Base-by-base conservation (phyloP, 1,284 basidiomycete genomes). In the Fomitopsis schrenkii region DNA sequence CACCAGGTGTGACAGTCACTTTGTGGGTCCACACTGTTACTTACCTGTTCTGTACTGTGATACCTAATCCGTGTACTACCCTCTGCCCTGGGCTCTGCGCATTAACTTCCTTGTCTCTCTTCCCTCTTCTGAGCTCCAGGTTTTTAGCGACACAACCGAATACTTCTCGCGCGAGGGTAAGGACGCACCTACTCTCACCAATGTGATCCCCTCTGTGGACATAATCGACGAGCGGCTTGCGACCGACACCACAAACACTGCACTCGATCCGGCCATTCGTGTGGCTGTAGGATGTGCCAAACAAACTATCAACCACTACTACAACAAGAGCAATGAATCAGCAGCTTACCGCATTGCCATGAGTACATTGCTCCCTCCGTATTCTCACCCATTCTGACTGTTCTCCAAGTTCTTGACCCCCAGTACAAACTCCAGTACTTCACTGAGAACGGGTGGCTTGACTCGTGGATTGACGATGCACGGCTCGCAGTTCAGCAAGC, bases 191-290 rank as follows among this genome's bases (percentile, higher is more conserved):
- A 69, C 63, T 55, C 65, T 74, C 15, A 60, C 71, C 71, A 3
- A 68, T 42, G 15, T 74, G 19, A 74, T 74, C 45, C 69, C 68
- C 17, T 66, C 66, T 22, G 70, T 74, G 68, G 70, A 74, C 46
- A 57, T 63, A 28, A 66, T 74, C 22, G 63, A 74, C 56, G 41
- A 59, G 12, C n/a, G 55, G 2, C 61, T 70, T 10, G 59, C 59
- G 9, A 54, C 33, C 15, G 33, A 12, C 61, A 52, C 5, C 56
- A 62, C 30, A 8, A 60, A 44, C 3, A 3, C 14, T 1, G 3
- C 12, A 1, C 14, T 44, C 14, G 14, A 19, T 3, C 42, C 42
- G 14, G 8, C 42, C 3, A 44, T 44, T n/a, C n/a, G 42, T 7
- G 3, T 19, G 3, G n/a, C 8, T n/a, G 54, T 60, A 14, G 26